Evolutionary conservation across 306 rosid species (phyloP).

Genomic region (Inga oerstediana): DNA sequence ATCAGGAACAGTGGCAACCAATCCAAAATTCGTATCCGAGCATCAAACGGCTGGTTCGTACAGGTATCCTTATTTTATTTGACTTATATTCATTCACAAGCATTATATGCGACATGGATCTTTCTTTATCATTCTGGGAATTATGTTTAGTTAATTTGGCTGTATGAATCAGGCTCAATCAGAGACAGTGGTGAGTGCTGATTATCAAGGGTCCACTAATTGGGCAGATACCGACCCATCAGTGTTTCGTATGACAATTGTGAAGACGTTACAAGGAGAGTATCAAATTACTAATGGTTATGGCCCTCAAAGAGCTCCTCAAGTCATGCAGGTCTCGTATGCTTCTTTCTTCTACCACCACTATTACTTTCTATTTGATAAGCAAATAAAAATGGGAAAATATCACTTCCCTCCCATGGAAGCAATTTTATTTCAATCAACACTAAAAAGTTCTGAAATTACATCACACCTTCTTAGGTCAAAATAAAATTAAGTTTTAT

Average conservation of each 20-base stretch:
- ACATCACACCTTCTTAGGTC: too few species aligned
- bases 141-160: not conserved
- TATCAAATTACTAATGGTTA: slow-evolving; percentile 68
- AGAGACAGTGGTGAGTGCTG: slow-evolving; percentile 45
- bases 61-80: not conserved
- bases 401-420: too few species aligned
- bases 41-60: slow-evolving; percentile 39
- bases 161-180: slow-evolving; percentile 40
- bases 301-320: slow-evolving; percentile 54
- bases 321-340: slow-evolving; percentile 44
- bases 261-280: slow-evolving; percentile 41
- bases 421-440: too few species aligned
- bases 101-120: not conserved
- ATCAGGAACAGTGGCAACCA: slow-evolving; percentile 41
- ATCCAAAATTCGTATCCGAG: slow-evolving; percentile 45
- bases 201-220: slow-evolving; percentile 41
- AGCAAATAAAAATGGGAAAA: not conserved
- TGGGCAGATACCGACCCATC: slow-evolving; percentile 68
- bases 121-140: not conserved
- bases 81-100: not conserved
- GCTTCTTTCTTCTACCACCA: not conserved
- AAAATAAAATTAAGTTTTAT: too few species aligned
- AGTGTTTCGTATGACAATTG: slow-evolving; percentile 41
- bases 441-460: too few species aligned
- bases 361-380: not conserved